Base-by-base conservation (phyloP, 208 protist genomes). In the Blechomonas ayalai region DNA sequence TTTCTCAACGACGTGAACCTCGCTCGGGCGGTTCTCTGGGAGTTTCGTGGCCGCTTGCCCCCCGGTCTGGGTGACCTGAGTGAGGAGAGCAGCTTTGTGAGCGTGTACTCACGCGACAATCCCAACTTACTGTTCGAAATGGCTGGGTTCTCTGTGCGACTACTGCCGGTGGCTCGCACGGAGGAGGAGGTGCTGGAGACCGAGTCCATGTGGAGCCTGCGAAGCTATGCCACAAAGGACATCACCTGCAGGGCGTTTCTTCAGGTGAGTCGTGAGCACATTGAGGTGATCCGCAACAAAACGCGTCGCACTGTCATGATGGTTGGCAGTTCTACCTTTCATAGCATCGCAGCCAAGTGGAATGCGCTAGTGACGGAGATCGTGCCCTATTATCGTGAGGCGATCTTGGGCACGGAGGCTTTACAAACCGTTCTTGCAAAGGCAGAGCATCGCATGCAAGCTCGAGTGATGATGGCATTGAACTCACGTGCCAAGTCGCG, bases 391-490 rank as follows among this genome's bases (percentile, higher is more conserved):
- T 99, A 97, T 79, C 81, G 99, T 55, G 99, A 99, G 79, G 98
- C 98, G 16, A 96, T 98, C 27, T 73, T 98, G 25, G 82, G 97
- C 28, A 97, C 95, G 5, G 84, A 93, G 53, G 96, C 98, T 73
- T 79, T 99, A 49, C 93, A 99, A 25, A 96, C 99, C 43, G 69
- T 99, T 26, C 80, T 99, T 4, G 98, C 99, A 26, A 97, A 97
- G 65, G 98, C 96, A 52, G 99, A 99, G 75, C 99, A 99, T 80
- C 98, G 99, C 64, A 99, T 99, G 79, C 98, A 99, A 86, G 99
- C 97, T 9, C 88, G 98, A 34, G 93, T 99, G 52, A 99, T 99
- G 93, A 99, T 99, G 78, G 98, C 98, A 12, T 78, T 99, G 47
- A 99, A 99, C 76, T 99, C 97, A 4, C 99, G 99, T 77, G 99